Base-by-base conservation (phyloP, 2,329 filamentous ascomycete genomes). In the Ilyonectria destructans region DNA sequence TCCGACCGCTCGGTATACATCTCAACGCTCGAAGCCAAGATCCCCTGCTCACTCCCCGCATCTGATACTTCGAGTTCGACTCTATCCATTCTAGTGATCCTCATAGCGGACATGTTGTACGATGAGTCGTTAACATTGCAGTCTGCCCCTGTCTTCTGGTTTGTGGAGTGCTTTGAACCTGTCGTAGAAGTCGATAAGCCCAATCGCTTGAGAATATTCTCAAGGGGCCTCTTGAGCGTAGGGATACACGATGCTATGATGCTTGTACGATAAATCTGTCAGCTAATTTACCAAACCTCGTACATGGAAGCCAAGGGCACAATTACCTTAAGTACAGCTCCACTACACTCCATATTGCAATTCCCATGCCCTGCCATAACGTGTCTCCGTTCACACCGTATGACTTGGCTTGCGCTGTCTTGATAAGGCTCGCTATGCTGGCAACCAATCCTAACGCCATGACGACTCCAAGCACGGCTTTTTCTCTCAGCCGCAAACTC, bases 51-150 rank as follows among this genome's bases (percentile, higher is more conserved):
- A 21, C 43, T 46, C n/a, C n/a, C 43, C 43, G n/a, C 43, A 46
- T 46, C 43, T 46, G 9, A 21, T 46, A n/a, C 43, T 46, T 21
- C 17, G 43, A 46, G n/a, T 46, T 4, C 21, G 23, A 23, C 43
- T 46, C 43, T 46, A 46, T 23, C 43, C 43, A 7, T 46, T 46
- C 43, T 46, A 23, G 43, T 46, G n/a, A 23, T 46, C 43, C 43
- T 46, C 8, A 46, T 12, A 46, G 43, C 23, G 43, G 43, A 46
- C 43, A 46, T 46, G 1, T 46, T 12, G 19, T 46, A 46, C 19
- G n/a, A 46, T 46, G n/a, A 46, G 43, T 46, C 43, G n/a, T 46
- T 46, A 19, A 46, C 12, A 46, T 46, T 46, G 8, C 43, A 46
- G 43, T 46, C 43, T 46, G 43, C 21, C 43, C 43, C 43, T 19